Conservation (phyloP, 805 yeast species). For the Starmerella riodocensis region DNA sequence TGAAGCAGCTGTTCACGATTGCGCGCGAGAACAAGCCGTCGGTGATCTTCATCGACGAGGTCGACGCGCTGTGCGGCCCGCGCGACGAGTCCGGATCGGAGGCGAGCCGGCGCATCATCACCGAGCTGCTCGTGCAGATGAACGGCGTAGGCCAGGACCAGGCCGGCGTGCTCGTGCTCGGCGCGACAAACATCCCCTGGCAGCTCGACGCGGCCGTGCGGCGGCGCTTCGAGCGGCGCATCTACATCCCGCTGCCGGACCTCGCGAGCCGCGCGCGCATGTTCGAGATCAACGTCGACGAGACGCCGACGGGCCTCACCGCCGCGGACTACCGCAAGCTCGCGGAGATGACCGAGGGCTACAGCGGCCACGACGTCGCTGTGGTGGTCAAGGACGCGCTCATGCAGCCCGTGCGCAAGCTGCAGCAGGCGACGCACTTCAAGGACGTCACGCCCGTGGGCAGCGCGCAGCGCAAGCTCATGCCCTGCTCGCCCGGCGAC, state of each 20-base stretch:
- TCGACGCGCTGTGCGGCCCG: conserved; percentile 94
- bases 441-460: conserved; percentile 35
- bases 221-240: conserved; percentile 89
- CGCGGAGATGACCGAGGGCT: conserved; percentile 92
- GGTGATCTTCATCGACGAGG: conserved; percentile 93
- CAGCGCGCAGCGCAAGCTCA: conserved; percentile 33
- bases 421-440: conserved; percentile 93
- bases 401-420: conserved; percentile 94
- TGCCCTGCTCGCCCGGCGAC: conserved; percentile 98
- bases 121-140: conserved; percentile 94
- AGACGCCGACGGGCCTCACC: conserved; percentile 68
- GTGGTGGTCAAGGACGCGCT: conserved; percentile 94
- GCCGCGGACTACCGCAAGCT: conserved; percentile 61
- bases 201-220: conserved; percentile 94
- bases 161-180: conserved; percentile 80
- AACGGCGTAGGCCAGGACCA: conserved; percentile 97
- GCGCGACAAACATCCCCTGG: conserved; percentile 99
- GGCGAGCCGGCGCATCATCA: conserved; percentile 89
- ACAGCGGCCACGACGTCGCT: conserved; percentile 94
- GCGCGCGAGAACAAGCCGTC: conserved; percentile 94
- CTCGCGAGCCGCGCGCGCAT: conserved; percentile 79
- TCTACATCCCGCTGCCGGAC: conserved; percentile 90
- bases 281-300: conserved; percentile 89
- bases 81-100: conserved; percentile 97
- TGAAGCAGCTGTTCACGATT: conserved; percentile 86